These are phyloP conservation scores for Boletus pseudopeckii DNA, from an alignment of 768 basidiomycete genomes.

Conservation along the genomic window DNA sequence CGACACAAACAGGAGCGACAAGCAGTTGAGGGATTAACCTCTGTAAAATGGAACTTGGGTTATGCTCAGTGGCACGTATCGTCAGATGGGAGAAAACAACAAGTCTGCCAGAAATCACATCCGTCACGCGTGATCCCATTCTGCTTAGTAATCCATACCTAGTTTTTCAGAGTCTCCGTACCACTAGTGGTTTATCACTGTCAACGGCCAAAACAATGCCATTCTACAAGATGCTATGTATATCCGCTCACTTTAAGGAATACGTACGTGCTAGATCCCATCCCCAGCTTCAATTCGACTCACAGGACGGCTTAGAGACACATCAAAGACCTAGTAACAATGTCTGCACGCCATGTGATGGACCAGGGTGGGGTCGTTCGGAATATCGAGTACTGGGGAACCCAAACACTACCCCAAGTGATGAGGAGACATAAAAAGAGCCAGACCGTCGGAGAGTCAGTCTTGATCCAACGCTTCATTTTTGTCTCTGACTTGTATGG, in stretches of 20 bases:
- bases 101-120: no score
- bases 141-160: conserved; percentile 17
- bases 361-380: conserved; percentile 78
- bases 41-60: neutral
- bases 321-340: conserved; percentile 70
- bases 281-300: neutral
- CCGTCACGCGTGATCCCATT: no score
- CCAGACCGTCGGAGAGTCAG: conserved; percentile 73
- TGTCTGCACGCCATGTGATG: conserved; percentile 69
- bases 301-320: conserved; percentile 45
- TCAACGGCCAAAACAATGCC: conserved; percentile 53
- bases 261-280: conserved; percentile 48
- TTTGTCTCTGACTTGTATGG: conserved; percentile 3
- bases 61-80: neutral
- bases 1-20: conserved; percentile 7
- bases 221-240: conserved; percentile 84
- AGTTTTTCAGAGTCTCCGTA: no score
- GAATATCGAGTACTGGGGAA: conserved; percentile 73
- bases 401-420: conserved; percentile 64
- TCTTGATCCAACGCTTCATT: conserved; percentile 18
- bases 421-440: conserved; percentile 62
- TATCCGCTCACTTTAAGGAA: conserved; percentile 69
- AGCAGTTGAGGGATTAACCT: neutral
- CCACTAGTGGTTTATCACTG: neutral
- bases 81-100: no score